Evolutionary conservation across 129 eudicot species (phyloP), one percentile per base, ranked within the genome.

Genomic region (Logfia minima): DNA sequence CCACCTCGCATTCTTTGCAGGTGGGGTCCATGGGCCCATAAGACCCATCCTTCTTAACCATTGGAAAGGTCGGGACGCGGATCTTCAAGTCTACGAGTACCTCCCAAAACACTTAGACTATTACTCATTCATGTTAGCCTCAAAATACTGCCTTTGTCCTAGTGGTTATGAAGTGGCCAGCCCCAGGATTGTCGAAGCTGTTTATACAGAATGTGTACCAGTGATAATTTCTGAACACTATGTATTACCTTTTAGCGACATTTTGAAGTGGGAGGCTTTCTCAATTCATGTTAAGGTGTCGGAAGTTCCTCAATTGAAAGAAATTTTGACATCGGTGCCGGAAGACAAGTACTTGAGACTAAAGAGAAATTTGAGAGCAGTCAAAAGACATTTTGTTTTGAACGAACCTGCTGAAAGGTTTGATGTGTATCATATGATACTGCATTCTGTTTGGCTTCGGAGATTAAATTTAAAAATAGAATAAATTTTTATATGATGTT

Each of bases 111-210:
- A 63, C 72, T 75, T 80, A 45, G 93, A 88, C 75, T 93, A 93
- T 82, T 84, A 80, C 72, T 55, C 84, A 17, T 77, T 83, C 48
- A 86, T 93, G 93, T 75, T 87, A 45, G 77, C 75, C 66, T 89
- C 98, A 69, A 90, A 82, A 80, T 93, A 79, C 59, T 93, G 98
- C 79, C 79, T 93, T 17, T 93, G 98, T 64, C 98, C 98, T 11
- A 90, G 98, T 67, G 98, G 98, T 3, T 82, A 93, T 23, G 98
- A 93, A 78, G 98, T 93, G 21, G 98, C 98, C 19, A 93, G 98
- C 55, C 98, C 98, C 17, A 90, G 97, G 77, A 86, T 93, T 14
- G 90, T 87, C 5, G 98, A 93, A 79, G 84, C 98, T 26, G 79
- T 93, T 83, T 93, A 93, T 31, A 84, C 97, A 0, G 97, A 89